Percentiles rank a stretch among this genome's conserved stretches.
These are phyloP conservation scores for Daldinia loculata DNA, from an alignment of 495 filamentous ascomycete genomes.

Conservation along the genomic window DNA sequence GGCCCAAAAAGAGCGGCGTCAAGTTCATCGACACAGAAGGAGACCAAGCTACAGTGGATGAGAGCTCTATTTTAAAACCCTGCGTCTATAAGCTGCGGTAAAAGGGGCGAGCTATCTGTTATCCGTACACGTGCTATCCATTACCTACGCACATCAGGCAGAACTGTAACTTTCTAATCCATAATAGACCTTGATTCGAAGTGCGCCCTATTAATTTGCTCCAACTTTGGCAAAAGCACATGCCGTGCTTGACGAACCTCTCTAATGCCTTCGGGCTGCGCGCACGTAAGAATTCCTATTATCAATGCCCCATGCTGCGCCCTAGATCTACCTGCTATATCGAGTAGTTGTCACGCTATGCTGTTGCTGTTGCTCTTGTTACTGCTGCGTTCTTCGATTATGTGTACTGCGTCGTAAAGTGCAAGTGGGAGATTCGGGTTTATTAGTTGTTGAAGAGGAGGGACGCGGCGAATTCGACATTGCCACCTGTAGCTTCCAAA, in stretches of 20 bases:
- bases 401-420: conserved; percentile 8
- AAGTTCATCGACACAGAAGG: conserved; percentile 61
- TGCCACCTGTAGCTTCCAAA: conserved; percentile 81
- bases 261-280: conserved; percentile 31
- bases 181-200: conserved; percentile 13
- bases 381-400: neutral
- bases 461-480: conserved; percentile 86
- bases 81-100: conserved; percentile 95
- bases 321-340: conserved; percentile 27
- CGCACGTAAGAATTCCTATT: conserved; percentile 20
- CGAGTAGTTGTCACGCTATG: conserved; percentile 16
- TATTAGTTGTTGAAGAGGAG: conserved; percentile 72
- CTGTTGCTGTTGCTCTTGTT: conserved; percentile 3
- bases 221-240: neutral
- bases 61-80: conserved; percentile 83
- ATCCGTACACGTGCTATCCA: conserved; percentile 7
- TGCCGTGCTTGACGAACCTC: conserved; percentile 16
- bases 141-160: conserved; percentile 9
- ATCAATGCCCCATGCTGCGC: conserved; percentile 19
- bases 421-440: neutral
- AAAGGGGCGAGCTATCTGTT: conserved; percentile 12
- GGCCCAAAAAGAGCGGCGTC: conserved; percentile 66
- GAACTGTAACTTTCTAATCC: conserved; percentile 11
- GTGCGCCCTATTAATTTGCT: conserved; percentile 2
- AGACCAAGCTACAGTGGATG: conserved; percentile 63